Base-by-base conservation (phyloP, 352 stramenopile species). In the Pythium aristosporum region DNA sequence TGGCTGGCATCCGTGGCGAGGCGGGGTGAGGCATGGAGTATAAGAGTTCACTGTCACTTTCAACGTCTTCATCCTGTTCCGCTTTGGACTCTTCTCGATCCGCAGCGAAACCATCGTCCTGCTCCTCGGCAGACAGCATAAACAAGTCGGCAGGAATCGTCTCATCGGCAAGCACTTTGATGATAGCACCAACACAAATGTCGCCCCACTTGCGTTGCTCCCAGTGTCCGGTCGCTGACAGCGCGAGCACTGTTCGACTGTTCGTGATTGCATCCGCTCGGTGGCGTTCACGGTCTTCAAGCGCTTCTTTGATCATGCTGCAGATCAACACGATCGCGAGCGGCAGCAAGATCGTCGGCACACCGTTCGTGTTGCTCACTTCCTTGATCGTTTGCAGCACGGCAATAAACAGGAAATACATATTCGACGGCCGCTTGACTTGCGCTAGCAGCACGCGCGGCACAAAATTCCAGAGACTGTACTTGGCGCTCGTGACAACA, bases 401-500 rank as follows among this genome's bases (percentile, higher is more conserved):
- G 8, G 86, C 80, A 57, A 96, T 92, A 47, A 94, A 88, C 49
- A 96, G 65, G 50, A 96, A 96, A 55, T 96, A 96, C 10, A 91
- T 44, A 57, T 94, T 94, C 30, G 82, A 90, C 47, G 85, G 81
- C n/a, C 79, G 76, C 68, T 89, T 63, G 37, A 93, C 15, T 36
- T 93, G 82, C 32, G 83, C 83, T n/a, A 89, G 60, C 23, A 96
- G 66, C 55, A 92, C 83, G 42, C 82, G 77, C 47, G 82, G 82
- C 10, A 67, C 63, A 57, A 96, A 96, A 67, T 90, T 94, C 76
- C 73, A 89, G 13, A 75, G 36, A 32, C 63, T 94, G 67, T 96
- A 96, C 72, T 94, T 94, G 61, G 87, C 82, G 30, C 77, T 94
- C 36, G 89, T 73, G 15, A 96, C 81, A 32, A 87, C 70, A 56